A percentile compares a stretch with the other conserved stretches of the same genome.
Conservation (phyloP, 495 filamentous ascomycete genomes). For the Penicillium ucsense region DNA sequence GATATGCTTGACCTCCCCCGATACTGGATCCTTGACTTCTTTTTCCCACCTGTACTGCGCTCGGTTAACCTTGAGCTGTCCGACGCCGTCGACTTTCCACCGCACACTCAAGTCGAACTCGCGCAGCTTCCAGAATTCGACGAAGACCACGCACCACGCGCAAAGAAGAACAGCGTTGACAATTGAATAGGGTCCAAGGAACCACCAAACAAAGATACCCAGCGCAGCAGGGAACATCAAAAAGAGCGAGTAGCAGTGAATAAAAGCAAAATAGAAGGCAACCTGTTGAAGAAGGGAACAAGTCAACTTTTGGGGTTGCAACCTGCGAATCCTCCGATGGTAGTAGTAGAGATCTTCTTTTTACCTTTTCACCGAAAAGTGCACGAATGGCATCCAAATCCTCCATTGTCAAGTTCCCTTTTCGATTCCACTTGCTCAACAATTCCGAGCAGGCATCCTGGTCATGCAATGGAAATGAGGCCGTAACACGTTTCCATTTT, state of each 20-base stretch:
- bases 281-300: slow-evolving; percentile 31
- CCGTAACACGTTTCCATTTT: slow-evolving; percentile 72
- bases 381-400: slow-evolving; percentile 78
- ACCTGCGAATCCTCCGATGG: too few relatives aligned
- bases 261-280: slow-evolving; percentile 93
- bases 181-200: slow-evolving; percentile 74
- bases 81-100: slow-evolving; percentile 83
- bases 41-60: slow-evolving; percentile 70
- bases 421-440: slow-evolving; percentile 74
- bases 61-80: slow-evolving; percentile 67
- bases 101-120: slow-evolving; percentile 82
- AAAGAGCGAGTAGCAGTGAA: slow-evolving; percentile 82
- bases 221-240: slow-evolving; percentile 71
- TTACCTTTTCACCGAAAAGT: slow-evolving; percentile 76
- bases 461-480: slow-evolving; percentile 87
- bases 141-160: slow-evolving; percentile 79
- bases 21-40: slow-evolving; percentile 66
- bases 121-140: slow-evolving; percentile 94
- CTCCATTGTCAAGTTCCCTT: slow-evolving; percentile 56
- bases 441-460: slow-evolving; percentile 74
- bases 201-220: slow-evolving; percentile 64
- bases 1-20: slow-evolving; percentile 64
- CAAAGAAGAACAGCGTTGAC: slow-evolving; percentile 67
- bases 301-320: too few relatives aligned
- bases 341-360: neutral